Percentiles rank a stretch among this genome's conserved stretches.
These are phyloP conservation scores for Saccharomycopsis hybrid DNA, from an alignment of 1,139 yeast species.

Conservation along the genomic window DNA sequence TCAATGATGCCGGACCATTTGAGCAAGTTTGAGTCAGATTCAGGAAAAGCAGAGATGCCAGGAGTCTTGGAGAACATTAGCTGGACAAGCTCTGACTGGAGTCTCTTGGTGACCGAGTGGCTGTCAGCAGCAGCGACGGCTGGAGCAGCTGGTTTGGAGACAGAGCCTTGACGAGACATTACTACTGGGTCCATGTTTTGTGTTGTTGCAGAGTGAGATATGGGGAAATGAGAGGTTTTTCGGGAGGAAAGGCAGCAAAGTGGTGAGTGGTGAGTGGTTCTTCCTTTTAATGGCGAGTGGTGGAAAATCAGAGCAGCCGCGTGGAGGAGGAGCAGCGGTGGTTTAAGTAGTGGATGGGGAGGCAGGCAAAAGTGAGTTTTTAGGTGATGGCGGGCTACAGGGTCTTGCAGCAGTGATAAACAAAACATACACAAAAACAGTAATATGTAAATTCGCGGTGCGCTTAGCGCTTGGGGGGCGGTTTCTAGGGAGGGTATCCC, in stretches of 20 bases:
- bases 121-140: constrained; percentile 7
- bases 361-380: not conserved
- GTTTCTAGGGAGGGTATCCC: not conserved
- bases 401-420: constrained; percentile 5
- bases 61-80: constrained; percentile 43
- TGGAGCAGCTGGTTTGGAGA: constrained; percentile 1
- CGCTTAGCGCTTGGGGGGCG: constrained; percentile 1
- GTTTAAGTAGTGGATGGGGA: not conserved
- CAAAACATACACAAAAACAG: constrained; percentile 6
- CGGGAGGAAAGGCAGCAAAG: not conserved
- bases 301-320: not conserved
- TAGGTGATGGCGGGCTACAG: not conserved
- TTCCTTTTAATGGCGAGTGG: not conserved
- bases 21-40: constrained; percentile 44
- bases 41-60: constrained; percentile 49
- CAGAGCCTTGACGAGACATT: constrained; percentile 2
- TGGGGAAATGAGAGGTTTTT: not conserved
- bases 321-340: not conserved
- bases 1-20: constrained; percentile 57
- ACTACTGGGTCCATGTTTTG: constrained; percentile 10
- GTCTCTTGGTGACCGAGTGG: constrained; percentile 39
- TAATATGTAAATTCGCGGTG: constrained; percentile 4
- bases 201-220: not conserved
- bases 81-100: constrained; percentile 45
- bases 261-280: not conserved